Evolutionary conservation across 2,329 filamentous ascomycete species (phyloP).

Genomic region (Gaeumannomyces tritici): DNA sequence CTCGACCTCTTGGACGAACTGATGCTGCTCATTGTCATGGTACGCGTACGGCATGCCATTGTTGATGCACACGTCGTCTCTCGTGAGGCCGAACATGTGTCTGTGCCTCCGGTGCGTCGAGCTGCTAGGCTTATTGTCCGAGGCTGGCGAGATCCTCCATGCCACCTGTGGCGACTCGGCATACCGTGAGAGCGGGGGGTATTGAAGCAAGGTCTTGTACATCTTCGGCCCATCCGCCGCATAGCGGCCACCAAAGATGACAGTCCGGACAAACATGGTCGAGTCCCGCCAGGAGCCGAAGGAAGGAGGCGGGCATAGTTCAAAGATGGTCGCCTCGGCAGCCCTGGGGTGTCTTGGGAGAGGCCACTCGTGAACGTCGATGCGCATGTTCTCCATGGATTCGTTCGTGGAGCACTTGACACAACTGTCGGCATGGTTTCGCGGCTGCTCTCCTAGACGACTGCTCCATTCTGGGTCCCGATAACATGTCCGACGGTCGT

Average conservation of each 20-base stretch:
- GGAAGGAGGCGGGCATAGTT: conserved; percentile 30
- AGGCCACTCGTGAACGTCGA: conserved; percentile 47
- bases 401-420: no score
- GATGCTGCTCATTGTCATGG: conserved; percentile 17
- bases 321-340: conserved; percentile 40
- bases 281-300: conserved; percentile 39
- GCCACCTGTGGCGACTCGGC: no score
- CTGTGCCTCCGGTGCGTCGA: conserved; percentile 22
- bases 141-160: conserved; percentile 20
- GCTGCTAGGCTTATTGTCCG: conserved; percentile 23
- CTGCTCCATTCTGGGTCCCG: no score
- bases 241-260: no score
- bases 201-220: no score
- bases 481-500: no score
- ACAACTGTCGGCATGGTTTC: no score
- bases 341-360: conserved; percentile 23
- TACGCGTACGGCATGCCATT: conserved; percentile 33
- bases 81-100: conserved; percentile 11
- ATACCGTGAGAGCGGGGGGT: no score
- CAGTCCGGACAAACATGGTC: conserved; percentile 29
- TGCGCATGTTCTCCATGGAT: conserved; percentile 30
- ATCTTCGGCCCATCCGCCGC: no score
- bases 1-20: not conserved
- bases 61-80: conserved; percentile 29
- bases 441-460: no score